Percentiles rank a stretch among this genome's conserved stretches.
Conservation (phyloP, 345 rosid genomes). For the Schrenkiella parvula region DNA sequence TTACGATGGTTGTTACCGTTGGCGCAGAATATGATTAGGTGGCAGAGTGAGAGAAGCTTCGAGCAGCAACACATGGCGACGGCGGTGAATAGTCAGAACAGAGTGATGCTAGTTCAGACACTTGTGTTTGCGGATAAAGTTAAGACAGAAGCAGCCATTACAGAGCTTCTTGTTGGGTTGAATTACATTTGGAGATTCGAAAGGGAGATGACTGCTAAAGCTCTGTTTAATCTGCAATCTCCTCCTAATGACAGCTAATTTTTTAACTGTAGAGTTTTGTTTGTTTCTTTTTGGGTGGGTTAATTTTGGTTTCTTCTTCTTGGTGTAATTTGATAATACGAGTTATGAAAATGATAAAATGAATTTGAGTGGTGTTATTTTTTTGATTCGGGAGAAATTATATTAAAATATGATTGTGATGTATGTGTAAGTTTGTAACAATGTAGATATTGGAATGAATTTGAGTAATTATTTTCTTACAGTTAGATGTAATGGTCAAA, state of each 20-base stretch:
- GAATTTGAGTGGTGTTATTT: slow-evolving; percentile 7
- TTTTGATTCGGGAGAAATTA: neutral
- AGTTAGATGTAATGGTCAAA: neutral
- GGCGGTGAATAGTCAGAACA: slow-evolving; percentile 28
- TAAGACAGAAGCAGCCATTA: slow-evolving; percentile 90
- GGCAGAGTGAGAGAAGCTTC: slow-evolving; percentile 96
- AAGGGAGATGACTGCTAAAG: slow-evolving; percentile 91
- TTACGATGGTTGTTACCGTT: slow-evolving; percentile 82
- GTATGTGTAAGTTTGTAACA: neutral
- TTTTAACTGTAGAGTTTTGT: slow-evolving; percentile 31
- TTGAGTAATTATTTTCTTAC: neutral
- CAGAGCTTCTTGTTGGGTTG: slow-evolving; percentile 90
- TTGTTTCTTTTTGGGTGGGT: slow-evolving; percentile 10
- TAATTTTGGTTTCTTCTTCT: neutral
- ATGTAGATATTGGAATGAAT: neutral
- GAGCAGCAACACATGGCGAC: slow-evolving; percentile 68
- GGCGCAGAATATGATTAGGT: slow-evolving; percentile 94
- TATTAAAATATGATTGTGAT: neutral
- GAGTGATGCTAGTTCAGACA: slow-evolving; percentile 77
- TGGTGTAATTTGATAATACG: slow-evolving; percentile 22
- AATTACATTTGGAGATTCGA: slow-evolving; percentile 97
- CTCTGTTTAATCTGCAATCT: slow-evolving; percentile 61
- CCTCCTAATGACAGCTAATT: slow-evolving; percentile 37
- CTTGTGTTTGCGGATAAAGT: slow-evolving; percentile 69
- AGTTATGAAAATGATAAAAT: neutral